Conservation (phyloP, 2,329 filamentous ascomycete genomes). For the Aureobasidium sp. region DNA sequence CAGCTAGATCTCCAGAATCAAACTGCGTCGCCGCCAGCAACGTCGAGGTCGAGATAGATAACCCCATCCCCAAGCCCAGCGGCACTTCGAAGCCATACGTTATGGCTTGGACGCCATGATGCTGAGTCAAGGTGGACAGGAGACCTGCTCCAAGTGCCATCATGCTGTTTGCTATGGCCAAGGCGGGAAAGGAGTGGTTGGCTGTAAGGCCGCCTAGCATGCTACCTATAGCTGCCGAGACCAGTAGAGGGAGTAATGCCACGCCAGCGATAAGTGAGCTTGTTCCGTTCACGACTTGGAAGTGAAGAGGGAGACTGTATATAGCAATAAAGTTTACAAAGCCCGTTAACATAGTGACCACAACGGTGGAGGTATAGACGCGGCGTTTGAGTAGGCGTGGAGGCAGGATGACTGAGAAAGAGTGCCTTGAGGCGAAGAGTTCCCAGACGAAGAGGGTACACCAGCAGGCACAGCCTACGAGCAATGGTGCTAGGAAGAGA, state of each 20-base stretch:
- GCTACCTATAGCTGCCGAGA: neutral
- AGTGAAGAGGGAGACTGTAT: neutral
- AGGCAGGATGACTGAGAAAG: neutral
- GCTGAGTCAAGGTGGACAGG: neutral
- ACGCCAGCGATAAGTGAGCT: neutral
- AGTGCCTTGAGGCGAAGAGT: neutral
- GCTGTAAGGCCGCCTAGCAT: neutral
- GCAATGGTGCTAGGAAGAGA: neutral
- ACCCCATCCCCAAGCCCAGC: neutral
- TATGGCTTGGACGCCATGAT: neutral
- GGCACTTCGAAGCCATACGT: neutral
- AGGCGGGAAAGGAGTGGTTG: neutral
- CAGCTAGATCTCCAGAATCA: neutral
- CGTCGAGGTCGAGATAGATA: neutral
- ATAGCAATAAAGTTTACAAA: neutral
- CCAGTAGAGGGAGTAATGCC: neutral
- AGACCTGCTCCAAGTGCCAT: neutral
- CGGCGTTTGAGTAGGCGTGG: neutral
- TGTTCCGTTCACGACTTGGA: neutral
- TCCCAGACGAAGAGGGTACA: neutral
- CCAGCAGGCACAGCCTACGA: neutral
- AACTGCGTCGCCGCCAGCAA: neutral
- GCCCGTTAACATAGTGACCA: neutral
- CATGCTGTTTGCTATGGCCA: neutral
- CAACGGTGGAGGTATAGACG: neutral